Evolutionary conservation across 202 grass and related monocot genomes (phyloP), one percentile per base, ranked within the genome.

Genomic region (Setaria viridis): DNA sequence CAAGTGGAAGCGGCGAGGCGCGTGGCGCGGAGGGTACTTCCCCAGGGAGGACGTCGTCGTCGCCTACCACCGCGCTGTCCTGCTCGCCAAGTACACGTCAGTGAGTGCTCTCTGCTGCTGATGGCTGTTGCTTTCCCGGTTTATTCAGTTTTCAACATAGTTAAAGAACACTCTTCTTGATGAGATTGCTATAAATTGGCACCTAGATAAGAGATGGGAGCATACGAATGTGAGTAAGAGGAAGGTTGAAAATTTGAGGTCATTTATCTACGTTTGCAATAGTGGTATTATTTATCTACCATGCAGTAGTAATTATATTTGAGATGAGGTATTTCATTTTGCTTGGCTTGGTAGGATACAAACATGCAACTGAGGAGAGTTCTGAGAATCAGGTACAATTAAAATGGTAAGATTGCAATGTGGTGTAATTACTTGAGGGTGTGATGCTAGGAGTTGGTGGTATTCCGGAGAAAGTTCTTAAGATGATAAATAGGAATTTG

Each of bases 1-100:
- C 16, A 99, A 93, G 88, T 99, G 97, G 97, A 99, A 99, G 92
- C 80, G 92, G 16, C 91, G 93, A 57, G 87, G 97, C 35, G 93
- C 97, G 35, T 99, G 97, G 97, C 90, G 90, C 29, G 97, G 94
- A 37, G 97, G 93, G 0, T 93, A 94, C 84, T 99, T 99, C 42
- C 94, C 97, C 7, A 86, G 55, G 65, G 90, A 91, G 21, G 87
- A 96, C 74, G 90, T 94, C 35, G 53, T 88, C 67, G 90, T 99
- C 17, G 97, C 85, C 6, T 99, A 99, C 83, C 94, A 96, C 74
- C 97, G 97, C 34, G 92, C 97, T 1, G 96, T 96, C 79, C 89
- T 99, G 35, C 93, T 99, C 76, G 90, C 93, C 34, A 96, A 96
- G 3, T 90, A 94, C 59, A 93, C 97, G 97, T 99, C 55, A 91